Conservation (phyloP, 352 stramenopile genomes). For the Globisporangium megalacanthum region DNA sequence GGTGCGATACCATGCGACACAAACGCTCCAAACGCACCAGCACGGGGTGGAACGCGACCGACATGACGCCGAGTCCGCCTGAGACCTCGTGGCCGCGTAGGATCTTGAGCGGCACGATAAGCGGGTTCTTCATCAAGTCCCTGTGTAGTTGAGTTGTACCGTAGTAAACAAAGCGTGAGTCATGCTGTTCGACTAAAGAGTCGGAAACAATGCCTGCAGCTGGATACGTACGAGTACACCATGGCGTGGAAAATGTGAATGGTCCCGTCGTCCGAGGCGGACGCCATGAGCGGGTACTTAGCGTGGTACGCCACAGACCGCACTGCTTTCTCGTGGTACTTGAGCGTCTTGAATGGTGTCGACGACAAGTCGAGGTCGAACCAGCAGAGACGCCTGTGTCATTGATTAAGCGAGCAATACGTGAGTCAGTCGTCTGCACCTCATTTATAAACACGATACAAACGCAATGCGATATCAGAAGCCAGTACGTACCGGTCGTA, state of each 20-base stretch:
- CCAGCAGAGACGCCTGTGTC: constrained; percentile 91
- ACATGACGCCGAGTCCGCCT: constrained; percentile 94
- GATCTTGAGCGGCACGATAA: constrained; percentile 99
- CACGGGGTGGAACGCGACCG: constrained; percentile 95
- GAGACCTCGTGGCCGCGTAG: constrained; percentile 92
- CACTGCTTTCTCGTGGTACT: constrained; percentile 98
- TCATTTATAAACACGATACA: background rate
- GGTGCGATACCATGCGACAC: too few species aligned
- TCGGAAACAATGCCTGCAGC: too few species aligned
- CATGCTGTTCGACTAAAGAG: background rate
- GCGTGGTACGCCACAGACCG: constrained; percentile 92
- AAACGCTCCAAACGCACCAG: constrained; percentile 66
- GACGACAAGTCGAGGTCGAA: constrained; percentile 98
- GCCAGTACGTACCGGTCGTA: constrained; percentile 87
- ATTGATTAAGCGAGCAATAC: background rate
- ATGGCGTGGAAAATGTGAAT: constrained; percentile 99
- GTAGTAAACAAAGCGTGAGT: constrained; percentile 2
- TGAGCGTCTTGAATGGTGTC: constrained; percentile 98
- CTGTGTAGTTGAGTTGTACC: constrained; percentile 23
- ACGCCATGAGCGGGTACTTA: constrained; percentile 98
- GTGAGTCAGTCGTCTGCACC: background rate
- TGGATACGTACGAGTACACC: constrained; percentile 93
- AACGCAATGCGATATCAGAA: background rate
- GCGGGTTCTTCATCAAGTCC: constrained; percentile 98
- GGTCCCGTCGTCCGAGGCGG: constrained; percentile 96